Base-by-base conservation (phyloP, 2,329 filamentous ascomycete species). In the Sclerotinia spermophila region DNA sequence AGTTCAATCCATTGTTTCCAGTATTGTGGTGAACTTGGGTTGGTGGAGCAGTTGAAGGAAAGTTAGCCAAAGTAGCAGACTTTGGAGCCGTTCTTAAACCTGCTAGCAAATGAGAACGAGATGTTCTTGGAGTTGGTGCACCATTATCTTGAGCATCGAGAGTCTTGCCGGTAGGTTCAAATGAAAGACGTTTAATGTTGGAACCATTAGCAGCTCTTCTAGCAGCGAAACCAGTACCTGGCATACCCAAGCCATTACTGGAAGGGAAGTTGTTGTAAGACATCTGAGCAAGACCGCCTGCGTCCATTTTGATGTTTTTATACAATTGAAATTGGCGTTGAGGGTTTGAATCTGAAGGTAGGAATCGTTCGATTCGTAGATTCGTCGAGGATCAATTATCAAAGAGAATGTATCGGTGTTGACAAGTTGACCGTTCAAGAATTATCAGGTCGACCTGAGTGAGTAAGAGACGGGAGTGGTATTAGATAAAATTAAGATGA, bases 211-310 rank as follows among this genome's bases (percentile, higher is more conserved):
- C 62, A 93, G 77, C 77, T 75, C 89, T 88, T 77, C 96, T 91
- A 77, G 94, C 95, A 74, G 93, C 93, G 79, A 97, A 92, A 78
- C 94, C 92, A 75, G 91, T 89, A 73, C 88, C 85, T 68, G 94
- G 91, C 83, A 93, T 89, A 79, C 90, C 89, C 77, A 97, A 86
- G 77, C 89, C 90, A 81, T 87, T 87, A 80, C 87, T 85, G 81
- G 91, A 86, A 81, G 87, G 84, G 81, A 92, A 92, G 82, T 90
- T 87, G 86, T 90, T 92, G 86, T 93, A 95, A 85, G 93, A 92
- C 95, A 98, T 98, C 88, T 96, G 94, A 96, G 94, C 91, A 86
- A 97, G 93, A 96, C 94, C 93, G 88, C 95, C 95, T 89, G 95
- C 90, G 95, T 97, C 92, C 91, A 96, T 90, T 77, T 76, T 79